Evolutionary conservation across 148 eudicot genomes (phyloP), one percentile per base, ranked within the genome.

Genomic region (Chenopodium suecicum): DNA sequence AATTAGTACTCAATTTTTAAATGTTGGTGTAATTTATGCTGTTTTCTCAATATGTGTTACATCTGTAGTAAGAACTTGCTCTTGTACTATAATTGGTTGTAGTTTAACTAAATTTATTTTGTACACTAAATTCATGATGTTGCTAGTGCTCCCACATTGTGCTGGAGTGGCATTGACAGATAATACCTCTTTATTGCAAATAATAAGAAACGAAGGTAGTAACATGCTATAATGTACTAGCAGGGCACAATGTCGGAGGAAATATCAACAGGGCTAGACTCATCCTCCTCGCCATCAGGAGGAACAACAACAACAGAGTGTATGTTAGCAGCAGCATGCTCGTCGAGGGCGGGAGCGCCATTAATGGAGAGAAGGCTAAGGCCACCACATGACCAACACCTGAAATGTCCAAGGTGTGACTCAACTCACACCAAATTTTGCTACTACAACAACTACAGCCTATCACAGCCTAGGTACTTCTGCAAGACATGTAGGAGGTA

Each of bases 371-470:
- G 94, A 63, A 78, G 91, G 74, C 86, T 91, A 16, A 88, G 96
- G 87, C 98, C 98, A 11, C 98, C 81, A 0, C 96, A 94, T 68
- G 98, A 94, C 84, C 93, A 88, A 81, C 77, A 93, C 68, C 87
- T 87, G 4, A 92, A 94, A 77, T 92, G 96, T 77, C 98, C 98
- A 4, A 77, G 98, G 41, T 94, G 98, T 76, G 98, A 92, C 58
- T 94, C 98, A 0, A 88, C 90, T 0, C 89, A 94, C 90, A 94
- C 98, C 84, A 94, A 94, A 63, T 94, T 94, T 83, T 94, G 98
- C 81, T 94, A 94, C 90, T 94, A 94, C 90, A 94, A 94, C 92
- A 94, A 94, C 88, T 94, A 94, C 82, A 91, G 94, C 79, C 93
- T 94, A 68, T 84, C 98, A 32, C 98, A 94, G 66, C 98, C 98